Evolutionary conservation across 2,329 filamentous ascomycete genomes (phyloP).

Genomic region (Fusarium miscanthi): DNA sequence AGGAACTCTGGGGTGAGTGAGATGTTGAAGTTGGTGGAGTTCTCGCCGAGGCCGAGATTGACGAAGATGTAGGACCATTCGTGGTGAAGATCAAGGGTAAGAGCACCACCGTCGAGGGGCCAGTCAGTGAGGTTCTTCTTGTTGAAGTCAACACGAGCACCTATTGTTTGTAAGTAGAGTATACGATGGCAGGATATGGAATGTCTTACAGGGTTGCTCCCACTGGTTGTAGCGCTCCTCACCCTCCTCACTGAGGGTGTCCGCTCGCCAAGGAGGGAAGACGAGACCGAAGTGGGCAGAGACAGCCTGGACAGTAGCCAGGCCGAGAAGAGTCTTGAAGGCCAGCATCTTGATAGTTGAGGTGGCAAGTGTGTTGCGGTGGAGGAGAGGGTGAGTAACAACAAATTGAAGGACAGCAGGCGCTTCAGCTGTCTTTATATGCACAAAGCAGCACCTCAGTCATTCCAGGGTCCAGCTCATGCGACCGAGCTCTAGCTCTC

Average conservation of each 20-base stretch:
- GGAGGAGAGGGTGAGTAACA: constrained; percentile 1
- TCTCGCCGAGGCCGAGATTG: constrained; percentile 63
- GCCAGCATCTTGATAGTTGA: constrained; percentile 44
- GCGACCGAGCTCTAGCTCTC: constrained; percentile 24
- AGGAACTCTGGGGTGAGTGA: constrained; percentile 69
- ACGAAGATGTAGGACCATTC: constrained; percentile 64
- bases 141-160: constrained; percentile 60
- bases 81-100: constrained; percentile 63
- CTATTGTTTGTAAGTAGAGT: constrained; percentile 45
- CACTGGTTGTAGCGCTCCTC: constrained; percentile 60
- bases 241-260: constrained; percentile 55
- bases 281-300: constrained; percentile 61
- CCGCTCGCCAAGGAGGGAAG: constrained; percentile 61
- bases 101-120: constrained; percentile 61
- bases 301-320: constrained; percentile 52
- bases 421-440: constrained; percentile 31
- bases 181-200: neutral
- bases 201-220: constrained; percentile 60
- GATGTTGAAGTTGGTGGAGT: constrained; percentile 74
- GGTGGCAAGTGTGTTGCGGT: neutral
- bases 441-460: constrained; percentile 4
- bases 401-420: neutral
- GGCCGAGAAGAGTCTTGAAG: constrained; percentile 47
- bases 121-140: constrained; percentile 62
- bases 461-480: constrained; percentile 5